Conservation (phyloP, 306 rosid genomes). For the Arachis hypogaea region DNA sequence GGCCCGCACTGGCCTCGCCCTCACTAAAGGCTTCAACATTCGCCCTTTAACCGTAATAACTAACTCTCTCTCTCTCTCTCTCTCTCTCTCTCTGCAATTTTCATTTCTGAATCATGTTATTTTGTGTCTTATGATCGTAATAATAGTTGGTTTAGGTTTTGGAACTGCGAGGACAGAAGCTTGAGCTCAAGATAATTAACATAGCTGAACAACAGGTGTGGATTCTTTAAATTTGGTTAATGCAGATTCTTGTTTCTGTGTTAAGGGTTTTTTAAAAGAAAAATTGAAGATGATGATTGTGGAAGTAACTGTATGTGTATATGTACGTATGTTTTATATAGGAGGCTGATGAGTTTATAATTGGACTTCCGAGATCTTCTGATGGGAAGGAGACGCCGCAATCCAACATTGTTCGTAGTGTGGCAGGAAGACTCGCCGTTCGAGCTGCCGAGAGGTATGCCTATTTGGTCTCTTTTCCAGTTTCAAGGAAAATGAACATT, state of each 20-base stretch:
- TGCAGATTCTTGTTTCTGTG: background rate
- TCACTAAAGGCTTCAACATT: constrained; percentile 81
- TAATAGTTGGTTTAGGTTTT: constrained; percentile 57
- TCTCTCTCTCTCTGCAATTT: background rate
- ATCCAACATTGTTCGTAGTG: constrained; percentile 79
- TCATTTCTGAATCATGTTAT: constrained; percentile 1
- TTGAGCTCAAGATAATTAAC: constrained; percentile 68
- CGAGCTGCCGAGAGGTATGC: constrained; percentile 81
- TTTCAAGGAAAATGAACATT: constrained; percentile 20
- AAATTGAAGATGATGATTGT: no score
- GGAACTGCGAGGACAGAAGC: constrained; percentile 87
- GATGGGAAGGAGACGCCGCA: constrained; percentile 88
- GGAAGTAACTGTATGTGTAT: no score
- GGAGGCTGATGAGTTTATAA: constrained; percentile 91
- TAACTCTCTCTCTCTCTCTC: background rate
- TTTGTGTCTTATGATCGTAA: constrained; percentile 28
- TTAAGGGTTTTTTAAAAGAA: background rate
- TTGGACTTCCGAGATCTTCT: constrained; percentile 82
- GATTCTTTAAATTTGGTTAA: background rate
- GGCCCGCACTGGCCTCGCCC: constrained; percentile 84
- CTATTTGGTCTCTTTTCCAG: constrained; percentile 4
- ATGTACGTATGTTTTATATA: constrained; percentile 7
- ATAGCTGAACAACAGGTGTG: constrained; percentile 72
- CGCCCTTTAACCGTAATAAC: constrained; percentile 71
- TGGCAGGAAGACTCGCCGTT: constrained; percentile 81